phyloP scores from a whole-genome alignment of 306 rosid species.

The Alnus rubra region DNA sequence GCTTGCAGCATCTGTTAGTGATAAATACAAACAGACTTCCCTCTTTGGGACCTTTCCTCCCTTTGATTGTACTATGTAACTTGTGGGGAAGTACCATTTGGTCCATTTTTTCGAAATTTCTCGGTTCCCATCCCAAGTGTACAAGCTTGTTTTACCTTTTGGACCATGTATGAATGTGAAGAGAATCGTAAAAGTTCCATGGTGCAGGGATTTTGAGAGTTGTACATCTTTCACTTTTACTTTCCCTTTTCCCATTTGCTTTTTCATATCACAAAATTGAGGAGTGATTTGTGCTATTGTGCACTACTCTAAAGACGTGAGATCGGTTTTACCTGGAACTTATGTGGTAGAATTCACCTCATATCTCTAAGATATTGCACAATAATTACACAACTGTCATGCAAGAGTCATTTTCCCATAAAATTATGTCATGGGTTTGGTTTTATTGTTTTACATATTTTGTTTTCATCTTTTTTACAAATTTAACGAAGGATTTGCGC shows the following conservation, averaged over 20 bases:
- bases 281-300: no score
- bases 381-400: no score
- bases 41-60: conserved; percentile 1
- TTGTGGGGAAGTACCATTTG: neutral
- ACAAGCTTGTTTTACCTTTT: neutral
- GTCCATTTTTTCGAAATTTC: neutral
- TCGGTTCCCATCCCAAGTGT: neutral
- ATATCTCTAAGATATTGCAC: no score
- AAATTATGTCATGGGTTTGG: no score
- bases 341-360: no score
- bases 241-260: neutral
- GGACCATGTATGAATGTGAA: conserved; percentile 2
- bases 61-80: neutral
- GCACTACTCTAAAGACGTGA: no score
- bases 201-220: neutral
- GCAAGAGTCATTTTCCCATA: no score
- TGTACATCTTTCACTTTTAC: neutral
- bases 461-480: no score
- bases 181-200: neutral
- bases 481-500: no score
- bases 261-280: neutral
- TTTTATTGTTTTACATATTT: no score
- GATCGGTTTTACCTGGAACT: no score
- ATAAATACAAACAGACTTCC: neutral
- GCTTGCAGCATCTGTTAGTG: neutral